Evolutionary conservation across 176 grass and related monocot species (phyloP), one percentile per base, ranked within the genome.

Genomic region (Eleusine coracana): DNA sequence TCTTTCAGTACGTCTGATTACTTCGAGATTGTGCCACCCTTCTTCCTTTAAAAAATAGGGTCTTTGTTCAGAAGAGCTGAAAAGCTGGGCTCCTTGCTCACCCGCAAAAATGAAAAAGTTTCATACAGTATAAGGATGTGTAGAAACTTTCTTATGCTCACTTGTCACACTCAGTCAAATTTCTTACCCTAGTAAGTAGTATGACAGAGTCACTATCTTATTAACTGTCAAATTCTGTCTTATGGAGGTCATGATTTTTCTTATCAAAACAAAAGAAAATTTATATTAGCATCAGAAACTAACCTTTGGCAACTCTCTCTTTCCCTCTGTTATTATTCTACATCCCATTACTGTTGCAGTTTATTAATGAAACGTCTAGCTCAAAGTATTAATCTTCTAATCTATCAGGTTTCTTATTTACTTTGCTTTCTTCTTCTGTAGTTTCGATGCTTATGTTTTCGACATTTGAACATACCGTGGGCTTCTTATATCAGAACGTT

Each of bases 391-490:
- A 42, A 50, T 29, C 3, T 48, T 78, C 1, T 79, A 36, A 74
- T 77, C 38, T 72, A 60, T 66, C 14, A 18, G 3, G 52, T 69
- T 1, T 34, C 29, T 85, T 82, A 68, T 82, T 41, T 27, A 58
- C 29, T 7, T 1, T 48, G 27, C 8, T 75, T 86, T 65, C 18
- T 71, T 62, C 39, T 71, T 77, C 6, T 90, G 87, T 81, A 99
- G 93, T 99, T 95, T 90, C 93, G 39, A 93, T 96, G 88, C 85
- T 98, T 55, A 98, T 98, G 96, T 96, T 98, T 90, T 95, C 91
- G 0, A 81, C 93, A 73, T 98, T 98, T 88, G 93, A 93, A 69
- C 96, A 98, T 87, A 85, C 89, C 2, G 83, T 99, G 34, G 87
- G 83, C 65, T 87, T 96, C 71, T 68, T 99, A 61, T 96, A 96